These are phyloP conservation scores for Kodamaea arcana DNA, from an alignment of 1,139 yeast species.

Conservation along the genomic window DNA sequence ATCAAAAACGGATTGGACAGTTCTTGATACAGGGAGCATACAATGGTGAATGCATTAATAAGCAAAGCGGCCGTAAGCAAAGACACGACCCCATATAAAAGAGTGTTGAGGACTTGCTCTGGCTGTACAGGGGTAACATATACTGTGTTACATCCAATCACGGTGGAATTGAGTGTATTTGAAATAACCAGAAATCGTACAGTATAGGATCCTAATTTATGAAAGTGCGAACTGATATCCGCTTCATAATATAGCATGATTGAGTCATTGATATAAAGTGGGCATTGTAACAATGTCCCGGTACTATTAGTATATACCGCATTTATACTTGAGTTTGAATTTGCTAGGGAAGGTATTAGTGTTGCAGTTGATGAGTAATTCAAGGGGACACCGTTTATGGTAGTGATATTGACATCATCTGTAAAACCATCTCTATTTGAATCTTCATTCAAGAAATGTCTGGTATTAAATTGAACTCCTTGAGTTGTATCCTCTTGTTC, in stretches of 20 bases:
- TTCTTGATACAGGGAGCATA: slow-evolving; percentile 59
- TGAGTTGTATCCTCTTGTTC: neutral
- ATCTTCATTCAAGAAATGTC: too few relatives aligned
- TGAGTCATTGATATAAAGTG: slow-evolving; percentile 39
- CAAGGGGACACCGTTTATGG: neutral
- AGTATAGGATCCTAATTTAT: slow-evolving; percentile 41
- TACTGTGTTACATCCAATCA: slow-evolving; percentile 47
- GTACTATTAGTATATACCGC: slow-evolving; percentile 24
- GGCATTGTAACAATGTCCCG: slow-evolving; percentile 34
- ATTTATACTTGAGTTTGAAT: slow-evolving; percentile 19
- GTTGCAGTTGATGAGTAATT: neutral
- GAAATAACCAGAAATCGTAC: slow-evolving; percentile 37
- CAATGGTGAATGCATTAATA: slow-evolving; percentile 40
- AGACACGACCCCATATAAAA: slow-evolving; percentile 38
- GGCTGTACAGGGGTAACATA: slow-evolving; percentile 49
- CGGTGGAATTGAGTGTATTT: slow-evolving; percentile 28
- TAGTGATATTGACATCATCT: neutral
- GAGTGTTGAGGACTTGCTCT: slow-evolving; percentile 26
- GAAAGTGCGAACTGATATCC: slow-evolving; percentile 29
- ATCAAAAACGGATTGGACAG: slow-evolving; percentile 55
- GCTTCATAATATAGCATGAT: slow-evolving; percentile 36
- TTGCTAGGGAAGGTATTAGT: slow-evolving; percentile 9
- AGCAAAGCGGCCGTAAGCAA: slow-evolving; percentile 41
- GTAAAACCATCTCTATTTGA: too few relatives aligned
- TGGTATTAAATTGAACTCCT: neutral